Base-by-base conservation (phyloP, 2,329 filamentous ascomycete species). In the Curvularia spicifera region DNA sequence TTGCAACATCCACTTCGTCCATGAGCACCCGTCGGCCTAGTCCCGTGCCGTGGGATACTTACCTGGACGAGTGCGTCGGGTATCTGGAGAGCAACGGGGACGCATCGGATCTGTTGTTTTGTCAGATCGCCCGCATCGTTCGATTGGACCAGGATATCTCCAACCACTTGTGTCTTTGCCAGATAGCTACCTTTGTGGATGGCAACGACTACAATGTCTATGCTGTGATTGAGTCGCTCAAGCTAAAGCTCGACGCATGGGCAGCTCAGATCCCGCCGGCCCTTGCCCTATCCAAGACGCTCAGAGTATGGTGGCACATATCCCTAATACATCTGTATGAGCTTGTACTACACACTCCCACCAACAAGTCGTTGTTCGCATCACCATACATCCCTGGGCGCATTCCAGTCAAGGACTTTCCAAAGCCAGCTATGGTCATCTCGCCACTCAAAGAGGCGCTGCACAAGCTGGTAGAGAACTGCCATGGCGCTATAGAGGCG, bases 381-480 rank as follows among this genome's bases (percentile, higher is more conserved):
- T 66, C 69, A 31, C 70, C 69, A 2, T 72, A 66, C 31, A 66
- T 71, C 22, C 69, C 70, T 7, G 65, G 64, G 15, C 66, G 70
- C 18, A 63, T 72, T 18, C 40, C 60, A n/a, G 53, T 69, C 45
- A 69, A 66, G 28, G 69, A 72, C 56, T 70, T 67, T 24, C 70
- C 70, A 13, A 66, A 60, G 31, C 70, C 70, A 5, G 9, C 54
- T 9, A 56, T 47, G 20, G 57, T 66, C 52, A 69, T 65, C 24
- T 44, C 59, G 53, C 54, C 63, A 26, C 65, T 72, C 10, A 46
- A 50, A 52, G 26, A 47, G 9, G 54, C 59, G 9, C 67, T 72
- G n/a, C 50, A 56, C 22, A 47, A 29, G 8, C 45, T 72, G 24
- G 53, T 67, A 10, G 49, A 65, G 29, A 60, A 72, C 56, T 71